Conservation (phyloP, 2,329 filamentous ascomycete genomes). For the Bipolaris victoriae region DNA sequence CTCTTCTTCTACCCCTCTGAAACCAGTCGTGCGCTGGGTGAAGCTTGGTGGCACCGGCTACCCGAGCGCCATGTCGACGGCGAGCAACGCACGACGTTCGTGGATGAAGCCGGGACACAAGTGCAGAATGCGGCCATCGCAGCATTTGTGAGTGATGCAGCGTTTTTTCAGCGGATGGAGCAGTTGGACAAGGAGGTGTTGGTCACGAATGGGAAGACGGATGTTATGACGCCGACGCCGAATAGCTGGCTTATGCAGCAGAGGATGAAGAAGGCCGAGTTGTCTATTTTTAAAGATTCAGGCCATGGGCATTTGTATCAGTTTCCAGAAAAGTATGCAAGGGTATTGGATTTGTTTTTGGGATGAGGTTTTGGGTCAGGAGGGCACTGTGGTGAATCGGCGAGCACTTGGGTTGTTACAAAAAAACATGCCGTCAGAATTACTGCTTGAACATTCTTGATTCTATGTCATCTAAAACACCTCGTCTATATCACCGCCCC, state of each 20-base stretch:
- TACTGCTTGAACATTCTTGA: too few species aligned
- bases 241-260: constrained; percentile 22
- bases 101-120: background rate
- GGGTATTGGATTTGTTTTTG: constrained; percentile 18
- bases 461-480: background rate
- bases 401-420: background rate
- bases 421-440: too few species aligned
- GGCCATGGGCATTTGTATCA: constrained; percentile 33
- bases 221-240: constrained; percentile 21
- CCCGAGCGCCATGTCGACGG: background rate
- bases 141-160: background rate
- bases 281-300: constrained; percentile 25
- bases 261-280: constrained; percentile 20
- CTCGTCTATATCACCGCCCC: background rate
- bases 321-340: constrained; percentile 21
- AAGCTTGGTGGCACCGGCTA: constrained; percentile 9
- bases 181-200: constrained; percentile 40
- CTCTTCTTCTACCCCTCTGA: constrained; percentile 20
- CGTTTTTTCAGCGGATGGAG: background rate
- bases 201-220: constrained; percentile 33
- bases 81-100: background rate
- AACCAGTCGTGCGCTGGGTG: constrained; percentile 10
- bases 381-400: background rate
- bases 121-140: background rate
- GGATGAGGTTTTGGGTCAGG: background rate